These are phyloP conservation scores for Mediolabrus comicus DNA, from an alignment of 108 stramenopile genomes.

Conservation along the genomic window DNA sequence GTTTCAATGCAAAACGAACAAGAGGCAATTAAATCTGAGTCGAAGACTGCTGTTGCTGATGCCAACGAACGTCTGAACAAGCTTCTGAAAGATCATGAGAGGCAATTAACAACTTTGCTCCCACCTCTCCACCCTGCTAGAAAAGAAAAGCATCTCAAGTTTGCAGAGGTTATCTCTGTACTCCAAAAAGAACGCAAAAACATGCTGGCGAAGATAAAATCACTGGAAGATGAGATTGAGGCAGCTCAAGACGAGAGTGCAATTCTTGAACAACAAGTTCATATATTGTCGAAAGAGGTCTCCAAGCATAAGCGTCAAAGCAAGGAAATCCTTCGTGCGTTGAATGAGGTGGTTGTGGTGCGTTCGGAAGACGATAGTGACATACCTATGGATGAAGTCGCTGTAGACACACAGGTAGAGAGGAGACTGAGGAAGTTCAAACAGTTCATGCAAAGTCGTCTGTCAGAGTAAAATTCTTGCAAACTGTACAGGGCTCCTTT, in stretches of 20 bases:
- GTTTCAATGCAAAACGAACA: conserved; percentile 1
- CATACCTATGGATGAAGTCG: conserved; percentile 3
- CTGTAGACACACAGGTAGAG: conserved; percentile 7
- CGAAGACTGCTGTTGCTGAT: background rate
- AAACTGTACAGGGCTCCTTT: background rate
- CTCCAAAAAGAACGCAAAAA: conserved; percentile 7
- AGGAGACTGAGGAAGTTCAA: conserved; percentile 1
- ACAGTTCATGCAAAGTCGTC: background rate
- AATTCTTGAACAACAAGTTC: conserved; percentile 11
- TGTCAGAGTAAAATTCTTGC: background rate
- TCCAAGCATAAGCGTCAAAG: conserved; percentile 13
- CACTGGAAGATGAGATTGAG: background rate
- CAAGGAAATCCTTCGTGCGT: conserved; percentile 10
- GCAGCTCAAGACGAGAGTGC: conserved; percentile 12
- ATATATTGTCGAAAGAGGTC: conserved; percentile 12
- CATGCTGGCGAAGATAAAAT: background rate
- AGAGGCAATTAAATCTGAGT: conserved; percentile 2
- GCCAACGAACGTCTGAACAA: background rate
- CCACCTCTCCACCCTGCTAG: background rate
- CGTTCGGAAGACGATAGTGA: conserved; percentile 7
- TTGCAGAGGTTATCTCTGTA: conserved; percentile 1
- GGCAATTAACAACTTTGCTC: conserved; percentile 9
- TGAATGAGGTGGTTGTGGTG: conserved; percentile 20
- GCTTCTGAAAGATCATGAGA: conserved; percentile 1
- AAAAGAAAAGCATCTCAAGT: background rate